A percentile compares a stretch with the other conserved stretches of the same genome.
Evolutionary conservation across 2,329 filamentous ascomycete species (phyloP).

Genomic region (Tolypocladium tundrense): DNA sequence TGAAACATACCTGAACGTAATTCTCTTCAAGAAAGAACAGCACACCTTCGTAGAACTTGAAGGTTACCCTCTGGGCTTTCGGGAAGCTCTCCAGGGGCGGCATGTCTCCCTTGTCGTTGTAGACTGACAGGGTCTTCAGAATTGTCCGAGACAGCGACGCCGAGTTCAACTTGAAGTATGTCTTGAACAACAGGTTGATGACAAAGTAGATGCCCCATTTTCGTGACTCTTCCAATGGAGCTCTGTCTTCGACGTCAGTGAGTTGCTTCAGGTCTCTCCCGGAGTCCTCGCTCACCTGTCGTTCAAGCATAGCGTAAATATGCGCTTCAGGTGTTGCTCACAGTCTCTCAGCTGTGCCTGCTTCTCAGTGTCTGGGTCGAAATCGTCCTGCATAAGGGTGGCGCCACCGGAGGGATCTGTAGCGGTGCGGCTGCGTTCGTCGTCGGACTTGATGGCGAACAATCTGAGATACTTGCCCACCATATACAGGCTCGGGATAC

Average conservation of each 20-base stretch:
- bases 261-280: too few species aligned
- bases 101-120: constrained; percentile 62
- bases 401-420: constrained; percentile 25
- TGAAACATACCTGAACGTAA: constrained; percentile 55
- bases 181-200: constrained; percentile 94
- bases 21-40: constrained; percentile 93
- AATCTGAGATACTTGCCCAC: constrained; percentile 76
- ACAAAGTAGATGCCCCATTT: constrained; percentile 98
- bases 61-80: constrained; percentile 84
- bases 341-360: constrained; percentile 85
- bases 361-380: constrained; percentile 64
- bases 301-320: constrained; percentile 82
- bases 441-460: constrained; percentile 87
- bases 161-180: constrained; percentile 91
- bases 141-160: constrained; percentile 86
- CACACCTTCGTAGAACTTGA: constrained; percentile 92
- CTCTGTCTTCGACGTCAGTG: constrained; percentile 35
- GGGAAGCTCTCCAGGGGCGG: constrained; percentile 72
- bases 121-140: constrained; percentile 70
- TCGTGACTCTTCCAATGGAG: constrained; percentile 74
- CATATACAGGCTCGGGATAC: constrained; percentile 80
- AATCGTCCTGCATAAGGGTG: constrained; percentile 63
- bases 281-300: constrained; percentile 56
- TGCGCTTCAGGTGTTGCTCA: constrained; percentile 78
- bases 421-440: constrained; percentile 40